These are phyloP conservation scores for Ascochyta lentis DNA, from an alignment of 2,329 filamentous ascomycete species.

Conservation along the genomic window DNA sequence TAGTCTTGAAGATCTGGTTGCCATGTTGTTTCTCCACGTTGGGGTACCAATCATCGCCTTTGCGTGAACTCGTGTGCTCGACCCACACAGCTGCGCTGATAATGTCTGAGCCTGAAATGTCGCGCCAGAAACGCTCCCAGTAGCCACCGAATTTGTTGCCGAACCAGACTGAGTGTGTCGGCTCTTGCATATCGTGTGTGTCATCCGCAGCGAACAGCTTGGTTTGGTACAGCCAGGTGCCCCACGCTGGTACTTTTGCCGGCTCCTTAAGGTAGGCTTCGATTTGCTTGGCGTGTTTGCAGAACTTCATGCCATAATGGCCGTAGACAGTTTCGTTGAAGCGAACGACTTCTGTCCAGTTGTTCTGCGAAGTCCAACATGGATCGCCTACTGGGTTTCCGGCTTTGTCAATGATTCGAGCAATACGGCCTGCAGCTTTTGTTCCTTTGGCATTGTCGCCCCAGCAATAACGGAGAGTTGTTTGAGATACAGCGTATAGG, in stretches of 20 bases:
- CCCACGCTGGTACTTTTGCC: constrained; percentile 20
- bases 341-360: constrained; percentile 20
- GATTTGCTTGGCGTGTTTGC: constrained; percentile 20
- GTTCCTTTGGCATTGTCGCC: constrained; percentile 20
- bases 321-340: constrained; percentile 24
- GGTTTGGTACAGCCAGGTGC: constrained; percentile 20
- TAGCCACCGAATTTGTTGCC: constrained; percentile 12
- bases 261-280: constrained; percentile 21
- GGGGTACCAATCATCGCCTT: constrained; percentile 16
- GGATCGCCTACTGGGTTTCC: constrained; percentile 18
- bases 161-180: constrained; percentile 21
- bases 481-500: constrained; percentile 22
- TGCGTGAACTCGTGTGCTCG: constrained; percentile 12
- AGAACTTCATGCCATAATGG: constrained; percentile 21
- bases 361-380: constrained; percentile 20
- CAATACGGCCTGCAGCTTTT: constrained; percentile 20
- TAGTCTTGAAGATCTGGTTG: constrained; percentile 19
- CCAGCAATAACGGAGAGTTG: constrained; percentile 23
- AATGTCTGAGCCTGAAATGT: constrained; percentile 14
- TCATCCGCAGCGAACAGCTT: constrained; percentile 19
- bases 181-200: constrained; percentile 21
- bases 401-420: constrained; percentile 13
- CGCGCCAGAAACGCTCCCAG: constrained; percentile 24
- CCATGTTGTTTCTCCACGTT: constrained; percentile 12
- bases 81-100: constrained; percentile 22